Evolutionary conservation across 176 grass and related monocot genomes (phyloP).

Genomic region (Triticum turgidum): DNA sequence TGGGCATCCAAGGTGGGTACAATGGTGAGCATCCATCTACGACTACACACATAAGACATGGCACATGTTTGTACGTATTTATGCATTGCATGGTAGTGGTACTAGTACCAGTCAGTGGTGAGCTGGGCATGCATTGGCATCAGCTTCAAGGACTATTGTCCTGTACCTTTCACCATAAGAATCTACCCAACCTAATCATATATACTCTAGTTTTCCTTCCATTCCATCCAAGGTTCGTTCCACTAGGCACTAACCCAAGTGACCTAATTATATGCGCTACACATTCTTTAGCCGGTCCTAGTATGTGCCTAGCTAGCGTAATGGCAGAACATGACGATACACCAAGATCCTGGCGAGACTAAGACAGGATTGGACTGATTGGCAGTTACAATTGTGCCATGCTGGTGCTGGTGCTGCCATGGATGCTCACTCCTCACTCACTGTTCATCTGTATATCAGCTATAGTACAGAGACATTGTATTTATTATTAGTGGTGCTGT

Average conservation of each 20-base stretch:
- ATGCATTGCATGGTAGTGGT: not conserved
- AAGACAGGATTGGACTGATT: not conserved
- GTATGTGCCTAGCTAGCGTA: not conserved
- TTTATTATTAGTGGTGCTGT: not conserved
- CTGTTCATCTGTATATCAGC: not conserved
- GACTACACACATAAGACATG: not conserved
- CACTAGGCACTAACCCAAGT: too few species aligned
- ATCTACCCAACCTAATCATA: slow-evolving; percentile 20
- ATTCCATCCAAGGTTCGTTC: too few species aligned
- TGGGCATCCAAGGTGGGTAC: slow-evolving; percentile 2
- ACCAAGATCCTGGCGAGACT: slow-evolving; percentile 9
- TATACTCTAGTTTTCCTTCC: not conserved
- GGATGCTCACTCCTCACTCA: not conserved
- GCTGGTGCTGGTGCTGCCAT: not conserved
- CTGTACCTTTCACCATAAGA: slow-evolving; percentile 19
- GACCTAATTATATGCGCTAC: not conserved
- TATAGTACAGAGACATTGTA: not conserved
- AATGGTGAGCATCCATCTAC: not conserved
- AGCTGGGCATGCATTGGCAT: slow-evolving; percentile 37
- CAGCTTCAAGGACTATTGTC: slow-evolving; percentile 3
- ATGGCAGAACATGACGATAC: not conserved
- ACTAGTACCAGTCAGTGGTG: slow-evolving; percentile 8
- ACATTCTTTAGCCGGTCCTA: not conserved
- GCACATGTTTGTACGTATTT: not conserved
- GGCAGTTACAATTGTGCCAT: slow-evolving; percentile 2